Base-by-base conservation (phyloP, 164 flowering plant genomes). In the Amborella trichopoda region DNA sequence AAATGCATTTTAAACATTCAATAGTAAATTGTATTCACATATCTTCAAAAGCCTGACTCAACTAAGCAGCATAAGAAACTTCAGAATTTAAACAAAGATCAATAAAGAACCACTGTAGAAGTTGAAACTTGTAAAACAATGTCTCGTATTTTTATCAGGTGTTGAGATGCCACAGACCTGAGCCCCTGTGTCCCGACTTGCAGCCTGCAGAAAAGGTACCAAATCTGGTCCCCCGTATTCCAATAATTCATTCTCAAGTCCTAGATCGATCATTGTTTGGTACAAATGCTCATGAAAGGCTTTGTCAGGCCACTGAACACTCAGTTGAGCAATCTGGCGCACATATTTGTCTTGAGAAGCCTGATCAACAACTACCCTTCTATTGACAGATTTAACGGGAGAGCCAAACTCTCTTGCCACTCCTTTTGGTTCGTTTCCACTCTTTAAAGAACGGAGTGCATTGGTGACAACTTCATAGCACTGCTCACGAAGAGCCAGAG, bases 141-240 rank as follows among this genome's bases (percentile, higher is more conserved):
- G n/a, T n/a, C n/a, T n/a, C n/a, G n/a, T n/a, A n/a, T n/a, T n/a
- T n/a, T n/a, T n/a, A n/a, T n/a, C n/a, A n/a, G n/a, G n/a, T n/a
- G n/a, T n/a, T n/a, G n/a, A n/a, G n/a, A n/a, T n/a, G n/a, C n/a
- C n/a, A n/a, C n/a, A n/a, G n/a, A n/a, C n/a, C n/a, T n/a, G n/a
- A n/a, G n/a, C n/a, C n/a, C n/a, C n/a, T n/a, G 80, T 60, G 40
- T 75, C 81, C 43, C 80, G 68, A 40, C 79, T 88, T 62, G 96
- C 83, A 66, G 40, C 73, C 75, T 82, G 94, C 41, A 88, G 71
- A 61, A 87, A 93, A 36, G 94, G 91, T 26, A 93, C 94, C 76
- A 93, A 68, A 70, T 93, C 96, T 18, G 95, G 78, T 36, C 99
- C 99, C 53, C 94, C 99, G 69, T 71, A 88, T 61, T 93, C 99